Evolutionary conservation across 352 stramenopile species (phyloP), one percentile per base, ranked within the genome.

Genomic region (Pythium aphanidermatum): DNA sequence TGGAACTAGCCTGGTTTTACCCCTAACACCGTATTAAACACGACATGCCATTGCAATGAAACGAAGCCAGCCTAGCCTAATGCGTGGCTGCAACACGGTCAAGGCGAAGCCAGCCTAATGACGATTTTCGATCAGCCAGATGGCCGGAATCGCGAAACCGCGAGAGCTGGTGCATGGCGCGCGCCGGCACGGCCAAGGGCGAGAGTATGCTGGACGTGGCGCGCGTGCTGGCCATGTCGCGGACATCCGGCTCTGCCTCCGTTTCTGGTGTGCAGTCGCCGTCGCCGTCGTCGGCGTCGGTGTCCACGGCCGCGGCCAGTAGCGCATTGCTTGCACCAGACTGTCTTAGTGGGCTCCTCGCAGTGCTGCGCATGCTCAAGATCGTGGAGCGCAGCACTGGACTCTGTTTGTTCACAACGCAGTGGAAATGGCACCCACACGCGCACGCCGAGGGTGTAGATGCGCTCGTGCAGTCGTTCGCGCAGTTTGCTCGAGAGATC

Each of bases 401-500:
- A n/a, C 63, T 79, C 31, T 88, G 75, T 49, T 36, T 90, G 26
- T 92, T 89, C 56, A 80, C 75, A 24, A 60, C 83, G 32, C 70
- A 83, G 45, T 93, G 81, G 81, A 84, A 88, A 46, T 93, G 81
- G 81, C 63, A 86, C 28, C 59, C 74, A 16, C 69, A 88, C 34
- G 81, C 74, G 13, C 74, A 89, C 26, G 70, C 61, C 3, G 76
- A 91, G 29, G 78, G 77, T 13, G 63, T 89, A 11, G 72, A 89
- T 39, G 65, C 81, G 40, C 73, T 93, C 23, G 75, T 93, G 20
- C 75, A 88, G 59, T 86, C 74, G 28, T 86, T 93, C 46, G 81
- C 67, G 23, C 81, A 93, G 48, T 93, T 93, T 49, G 78, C 78
- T 7, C 71, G 81, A 12, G 81, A 93, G 65, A 89, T 93, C 54